phyloP scores from a whole-genome alignment of 2,329 filamentous ascomycete genomes.

The Periconia digitata region DNA sequence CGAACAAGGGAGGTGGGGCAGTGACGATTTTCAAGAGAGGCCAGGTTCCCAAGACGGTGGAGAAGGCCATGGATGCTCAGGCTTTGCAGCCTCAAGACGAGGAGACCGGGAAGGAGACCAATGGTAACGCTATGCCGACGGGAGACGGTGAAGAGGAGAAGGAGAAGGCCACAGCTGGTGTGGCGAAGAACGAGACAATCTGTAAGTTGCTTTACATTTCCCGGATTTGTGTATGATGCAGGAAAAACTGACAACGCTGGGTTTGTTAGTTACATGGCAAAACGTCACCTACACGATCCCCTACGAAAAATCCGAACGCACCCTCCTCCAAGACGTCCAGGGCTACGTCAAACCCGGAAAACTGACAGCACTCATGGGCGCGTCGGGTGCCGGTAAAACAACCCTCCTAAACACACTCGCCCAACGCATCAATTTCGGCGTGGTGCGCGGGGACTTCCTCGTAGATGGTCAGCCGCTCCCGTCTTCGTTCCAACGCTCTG shows the following conservation, averaged over 20 bases:
- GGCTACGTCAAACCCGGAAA: conserved; percentile 94
- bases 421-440: conserved; percentile 49
- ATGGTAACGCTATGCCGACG: conserved; percentile 25
- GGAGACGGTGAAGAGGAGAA: conserved; percentile 25
- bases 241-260: too few species aligned
- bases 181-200: conserved; percentile 62
- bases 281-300: conserved; percentile 76
- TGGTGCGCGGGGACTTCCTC: conserved; percentile 48
- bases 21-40: conserved; percentile 66
- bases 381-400: conserved; percentile 56
- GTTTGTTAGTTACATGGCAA: conserved; percentile 71
- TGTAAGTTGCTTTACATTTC: conserved; percentile 16
- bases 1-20: conserved; percentile 60
- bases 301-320: conserved; percentile 47
- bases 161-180: conserved; percentile 46
- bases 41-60: conserved; percentile 61
- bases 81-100: conserved; percentile 49
- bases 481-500: conserved; percentile 77
- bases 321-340: conserved; percentile 61
- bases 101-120: conserved; percentile 51
- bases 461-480: conserved; percentile 44
- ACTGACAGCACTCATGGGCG: conserved; percentile 76
- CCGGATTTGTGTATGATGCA: neutral
- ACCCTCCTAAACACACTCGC: conserved; percentile 41
- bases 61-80: conserved; percentile 59